phyloP scores from a whole-genome alignment of 768 basidiomycete genomes.

The Leucogyrophana mollusca region DNA sequence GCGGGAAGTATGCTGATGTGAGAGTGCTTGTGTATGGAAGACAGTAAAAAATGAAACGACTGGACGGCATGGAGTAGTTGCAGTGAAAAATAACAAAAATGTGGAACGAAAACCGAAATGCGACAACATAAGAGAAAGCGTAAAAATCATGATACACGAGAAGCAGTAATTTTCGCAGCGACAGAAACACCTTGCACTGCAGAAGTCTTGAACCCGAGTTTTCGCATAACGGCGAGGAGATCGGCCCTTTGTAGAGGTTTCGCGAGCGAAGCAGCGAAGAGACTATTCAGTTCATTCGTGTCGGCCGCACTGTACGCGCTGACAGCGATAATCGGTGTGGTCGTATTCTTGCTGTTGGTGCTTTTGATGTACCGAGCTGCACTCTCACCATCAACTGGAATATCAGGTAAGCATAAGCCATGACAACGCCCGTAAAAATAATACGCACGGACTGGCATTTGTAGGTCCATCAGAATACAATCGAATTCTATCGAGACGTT shows the following conservation, averaged over 20 bases:
- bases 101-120: slow-evolving; percentile 23
- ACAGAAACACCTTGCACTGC: slow-evolving; percentile 58
- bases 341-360: slow-evolving; percentile 92
- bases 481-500: slow-evolving; percentile 71
- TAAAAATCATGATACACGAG: slow-evolving; percentile 24
- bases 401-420: slow-evolving; percentile 9
- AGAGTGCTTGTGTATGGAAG: slow-evolving; percentile 23
- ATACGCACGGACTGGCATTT: slow-evolving; percentile 88
- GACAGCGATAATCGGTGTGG: slow-evolving; percentile 89
- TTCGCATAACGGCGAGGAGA: slow-evolving; percentile 75
- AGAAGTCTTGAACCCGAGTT: slow-evolving; percentile 89
- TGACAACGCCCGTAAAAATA: not conserved
- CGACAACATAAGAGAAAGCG: slow-evolving; percentile 21
- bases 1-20: slow-evolving; percentile 23
- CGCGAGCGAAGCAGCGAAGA: slow-evolving; percentile 79
- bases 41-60: slow-evolving; percentile 25
- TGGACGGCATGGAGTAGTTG: slow-evolving; percentile 29
- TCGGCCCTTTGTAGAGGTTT: slow-evolving; percentile 92
- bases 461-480: slow-evolving; percentile 91
- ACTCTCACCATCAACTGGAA: slow-evolving; percentile 87
- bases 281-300: slow-evolving; percentile 56
- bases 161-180: slow-evolving; percentile 51
- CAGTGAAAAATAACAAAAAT: slow-evolving; percentile 30
- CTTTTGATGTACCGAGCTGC: slow-evolving; percentile 97
- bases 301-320: slow-evolving; percentile 84